A percentile compares a stretch with the other conserved stretches of the same genome.
Evolutionary conservation across 495 filamentous ascomycete genomes (phyloP).

Genomic region (Xylaria castorea): DNA sequence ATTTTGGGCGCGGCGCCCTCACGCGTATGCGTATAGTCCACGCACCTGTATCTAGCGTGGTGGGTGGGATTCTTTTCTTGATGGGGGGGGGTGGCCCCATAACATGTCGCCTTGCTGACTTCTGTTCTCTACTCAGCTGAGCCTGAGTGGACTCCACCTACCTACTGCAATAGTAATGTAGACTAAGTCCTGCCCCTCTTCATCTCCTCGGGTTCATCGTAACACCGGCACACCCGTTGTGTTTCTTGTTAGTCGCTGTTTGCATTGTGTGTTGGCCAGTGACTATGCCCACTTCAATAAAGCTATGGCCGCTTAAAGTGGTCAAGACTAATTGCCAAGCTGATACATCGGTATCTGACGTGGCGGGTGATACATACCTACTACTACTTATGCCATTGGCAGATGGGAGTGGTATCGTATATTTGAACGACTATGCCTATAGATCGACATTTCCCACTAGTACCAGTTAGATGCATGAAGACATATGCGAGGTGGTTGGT

Average conservation of each 20-base stretch:
- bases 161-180: background rate
- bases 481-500: background rate
- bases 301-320: background rate
- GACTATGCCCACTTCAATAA: slow-evolving; percentile 1
- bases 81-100: background rate
- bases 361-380: slow-evolving; percentile 15
- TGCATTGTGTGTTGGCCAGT: slow-evolving; percentile 23
- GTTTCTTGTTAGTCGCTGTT: slow-evolving; percentile 13
- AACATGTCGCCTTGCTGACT: background rate
- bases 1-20: background rate
- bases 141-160: background rate
- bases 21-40: background rate
- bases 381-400: background rate
- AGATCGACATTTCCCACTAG: slow-evolving; percentile 13
- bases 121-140: slow-evolving; percentile 4
- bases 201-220: slow-evolving; percentile 3
- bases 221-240: slow-evolving; percentile 13
- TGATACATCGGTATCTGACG: slow-evolving; percentile 19
- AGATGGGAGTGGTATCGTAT: background rate
- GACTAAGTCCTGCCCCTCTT: background rate
- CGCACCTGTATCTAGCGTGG: background rate
- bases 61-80: background rate
- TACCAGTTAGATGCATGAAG: background rate
- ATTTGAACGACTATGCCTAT: background rate
- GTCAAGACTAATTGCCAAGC: slow-evolving; percentile 1